Evolutionary conservation across 169 alveolate genomes (phyloP).

Genomic region (Cystoisospora suis): DNA sequence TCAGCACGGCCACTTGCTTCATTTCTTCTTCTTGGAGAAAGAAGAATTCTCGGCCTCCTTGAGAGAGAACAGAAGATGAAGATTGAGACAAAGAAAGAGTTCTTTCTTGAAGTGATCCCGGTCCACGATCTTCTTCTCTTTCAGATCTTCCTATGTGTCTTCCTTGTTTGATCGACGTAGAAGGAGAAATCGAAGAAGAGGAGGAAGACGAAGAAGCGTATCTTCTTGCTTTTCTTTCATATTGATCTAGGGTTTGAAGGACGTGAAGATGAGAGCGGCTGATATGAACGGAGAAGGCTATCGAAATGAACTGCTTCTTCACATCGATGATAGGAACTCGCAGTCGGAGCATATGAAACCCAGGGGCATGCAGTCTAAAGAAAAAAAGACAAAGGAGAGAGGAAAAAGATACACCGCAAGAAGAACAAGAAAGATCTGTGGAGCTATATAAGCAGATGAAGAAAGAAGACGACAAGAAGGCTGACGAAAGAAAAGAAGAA

Average conservation of each 20-base stretch:
- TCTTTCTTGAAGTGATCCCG: not conserved
- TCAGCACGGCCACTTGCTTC: too few relatives aligned
- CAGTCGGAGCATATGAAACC: slow-evolving; percentile 13
- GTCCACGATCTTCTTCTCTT: too few relatives aligned
- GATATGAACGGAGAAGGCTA: not conserved
- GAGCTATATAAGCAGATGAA: not conserved
- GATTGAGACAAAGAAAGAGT: too few relatives aligned
- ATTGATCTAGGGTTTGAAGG: slow-evolving; percentile 12
- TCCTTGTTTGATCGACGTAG: too few relatives aligned
- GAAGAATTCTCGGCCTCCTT: not conserved
- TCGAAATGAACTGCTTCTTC: not conserved
- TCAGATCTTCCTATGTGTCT: too few relatives aligned
- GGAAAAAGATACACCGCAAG: not conserved
- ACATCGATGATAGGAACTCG: not conserved
- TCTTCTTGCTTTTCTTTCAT: too few relatives aligned
- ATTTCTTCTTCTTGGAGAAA: too few relatives aligned
- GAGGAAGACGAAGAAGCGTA: too few relatives aligned
- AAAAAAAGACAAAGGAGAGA: not conserved
- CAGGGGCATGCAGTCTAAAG: slow-evolving; percentile 7
- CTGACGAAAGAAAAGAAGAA: too few relatives aligned
- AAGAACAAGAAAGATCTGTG: not conserved
- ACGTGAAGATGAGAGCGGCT: slow-evolving; percentile 3
- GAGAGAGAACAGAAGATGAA: not conserved
- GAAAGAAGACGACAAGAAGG: not conserved
- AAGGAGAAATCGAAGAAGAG: too few relatives aligned